Evolutionary conservation across 2,329 filamentous ascomycete species (phyloP).

Genomic region (Apiospora aurea): DNA sequence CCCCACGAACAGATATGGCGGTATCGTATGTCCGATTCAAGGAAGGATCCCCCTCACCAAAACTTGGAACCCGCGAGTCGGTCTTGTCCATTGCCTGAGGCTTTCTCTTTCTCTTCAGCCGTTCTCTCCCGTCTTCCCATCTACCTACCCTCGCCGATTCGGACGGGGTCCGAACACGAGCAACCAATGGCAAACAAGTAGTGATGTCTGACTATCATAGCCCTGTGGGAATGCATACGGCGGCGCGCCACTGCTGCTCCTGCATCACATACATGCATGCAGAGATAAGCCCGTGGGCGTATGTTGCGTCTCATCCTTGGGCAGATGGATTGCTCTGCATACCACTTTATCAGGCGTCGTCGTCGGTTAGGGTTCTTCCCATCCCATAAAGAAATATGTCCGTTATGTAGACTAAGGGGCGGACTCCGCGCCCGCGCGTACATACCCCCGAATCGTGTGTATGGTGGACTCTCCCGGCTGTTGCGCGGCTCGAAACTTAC

Average conservation of each 20-base stretch:
- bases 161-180: conserved; percentile 2
- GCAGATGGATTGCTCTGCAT: not conserved
- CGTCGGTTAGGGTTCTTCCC: conserved; percentile 10
- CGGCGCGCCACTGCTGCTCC: not conserved
- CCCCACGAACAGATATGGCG: not conserved
- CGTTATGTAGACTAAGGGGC: not conserved
- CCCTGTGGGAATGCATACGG: not conserved
- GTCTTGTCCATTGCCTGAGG: not conserved
- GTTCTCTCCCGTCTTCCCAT: no score
- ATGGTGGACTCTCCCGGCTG: not conserved
- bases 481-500: not conserved
- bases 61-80: not conserved
- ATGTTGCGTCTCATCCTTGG: not conserved
- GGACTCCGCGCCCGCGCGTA: not conserved
- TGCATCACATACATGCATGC: no score
- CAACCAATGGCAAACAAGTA: not conserved
- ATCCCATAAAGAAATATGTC: not conserved
- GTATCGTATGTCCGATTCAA: not conserved
- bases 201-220: not conserved
- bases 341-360: not conserved
- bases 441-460: not conserved
- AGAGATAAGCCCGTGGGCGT: not conserved
- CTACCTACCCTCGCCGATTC: not conserved
- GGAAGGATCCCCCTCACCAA: not conserved
- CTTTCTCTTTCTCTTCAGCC: not conserved